Percentiles rank a stretch among this genome's conserved stretches.
Evolutionary conservation across 495 filamentous ascomycete genomes (phyloP).

Genomic region (Extremus antarcticus): DNA sequence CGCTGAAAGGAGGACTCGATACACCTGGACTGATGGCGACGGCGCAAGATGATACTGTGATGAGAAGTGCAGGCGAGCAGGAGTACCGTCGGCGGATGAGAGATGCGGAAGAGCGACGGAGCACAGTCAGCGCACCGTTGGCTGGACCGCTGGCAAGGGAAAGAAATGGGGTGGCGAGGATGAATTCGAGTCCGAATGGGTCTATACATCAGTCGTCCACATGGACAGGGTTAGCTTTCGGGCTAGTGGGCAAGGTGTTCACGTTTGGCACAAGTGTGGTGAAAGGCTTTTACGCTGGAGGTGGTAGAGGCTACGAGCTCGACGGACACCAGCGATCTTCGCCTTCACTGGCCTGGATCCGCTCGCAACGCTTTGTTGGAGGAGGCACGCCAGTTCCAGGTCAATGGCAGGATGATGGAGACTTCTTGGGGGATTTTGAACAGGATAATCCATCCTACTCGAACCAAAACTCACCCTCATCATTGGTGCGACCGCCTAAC

Average conservation of each 20-base stretch:
- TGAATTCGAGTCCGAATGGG: not conserved
- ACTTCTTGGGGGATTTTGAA: slow-evolving; percentile 24
- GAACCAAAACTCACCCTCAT: not conserved
- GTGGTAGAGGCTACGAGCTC: slow-evolving; percentile 55
- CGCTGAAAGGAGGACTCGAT: slow-evolving; percentile 53
- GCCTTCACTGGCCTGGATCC: not conserved
- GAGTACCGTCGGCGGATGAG: not conserved
- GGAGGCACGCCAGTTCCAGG: slow-evolving; percentile 31
- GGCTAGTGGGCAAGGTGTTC: slow-evolving; percentile 60
- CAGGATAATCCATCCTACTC: slow-evolving; percentile 8
- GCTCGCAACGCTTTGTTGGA: not conserved
- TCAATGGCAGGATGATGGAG: slow-evolving; percentile 29
- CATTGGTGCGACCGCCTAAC: slow-evolving; percentile 34
- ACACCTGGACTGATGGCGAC: slow-evolving; percentile 41
- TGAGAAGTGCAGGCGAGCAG: not conserved
- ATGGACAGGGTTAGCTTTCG: slow-evolving; percentile 41
- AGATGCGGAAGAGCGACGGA: not conserved
- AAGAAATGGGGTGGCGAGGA: slow-evolving; percentile 16
- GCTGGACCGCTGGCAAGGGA: slow-evolving; percentile 17
- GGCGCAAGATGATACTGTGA: slow-evolving; percentile 37
- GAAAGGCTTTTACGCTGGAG: slow-evolving; percentile 74
- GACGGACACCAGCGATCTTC: not conserved
- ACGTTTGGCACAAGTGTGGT: slow-evolving; percentile 73
- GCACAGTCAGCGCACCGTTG: not conserved
- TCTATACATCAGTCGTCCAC: not conserved